Evolutionary conservation across 148 eudicot species (phyloP).

Genomic region (Vaccinium myrtillus): DNA sequence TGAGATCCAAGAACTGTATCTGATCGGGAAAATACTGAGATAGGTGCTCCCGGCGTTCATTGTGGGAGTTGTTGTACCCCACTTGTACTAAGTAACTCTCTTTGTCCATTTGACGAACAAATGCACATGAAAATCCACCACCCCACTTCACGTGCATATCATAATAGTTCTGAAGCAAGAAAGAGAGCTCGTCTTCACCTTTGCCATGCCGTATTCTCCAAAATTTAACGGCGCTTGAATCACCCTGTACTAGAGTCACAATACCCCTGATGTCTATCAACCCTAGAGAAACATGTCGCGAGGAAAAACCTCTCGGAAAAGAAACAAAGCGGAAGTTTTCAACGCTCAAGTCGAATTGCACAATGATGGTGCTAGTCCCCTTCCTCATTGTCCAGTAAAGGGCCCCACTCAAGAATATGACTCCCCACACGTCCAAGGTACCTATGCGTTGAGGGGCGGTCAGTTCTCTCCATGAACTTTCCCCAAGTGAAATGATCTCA

Average conservation of each 20-base stretch:
- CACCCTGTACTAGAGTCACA: background rate
- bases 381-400: constrained; percentile 8
- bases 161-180: background rate
- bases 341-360: constrained; percentile 2
- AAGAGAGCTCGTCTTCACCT: background rate
- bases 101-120: background rate
- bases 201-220: background rate
- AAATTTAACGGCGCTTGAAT: background rate
- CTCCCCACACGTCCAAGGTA: background rate
- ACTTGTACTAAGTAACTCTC: constrained; percentile 4
- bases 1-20: background rate
- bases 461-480: constrained; percentile 17
- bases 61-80: background rate
- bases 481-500: constrained; percentile 14
- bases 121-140: background rate
- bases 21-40: background rate
- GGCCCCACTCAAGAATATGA: background rate
- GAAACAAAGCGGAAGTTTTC: background rate
- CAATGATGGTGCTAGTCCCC: background rate
- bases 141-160: constrained; percentile 12
- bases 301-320: background rate
- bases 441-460: background rate
- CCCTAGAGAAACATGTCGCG: background rate
- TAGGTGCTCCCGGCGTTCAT: background rate
- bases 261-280: background rate